Evolutionary conservation across 139 green algal species (phyloP).

Genomic region (Chlorella sp.): DNA sequence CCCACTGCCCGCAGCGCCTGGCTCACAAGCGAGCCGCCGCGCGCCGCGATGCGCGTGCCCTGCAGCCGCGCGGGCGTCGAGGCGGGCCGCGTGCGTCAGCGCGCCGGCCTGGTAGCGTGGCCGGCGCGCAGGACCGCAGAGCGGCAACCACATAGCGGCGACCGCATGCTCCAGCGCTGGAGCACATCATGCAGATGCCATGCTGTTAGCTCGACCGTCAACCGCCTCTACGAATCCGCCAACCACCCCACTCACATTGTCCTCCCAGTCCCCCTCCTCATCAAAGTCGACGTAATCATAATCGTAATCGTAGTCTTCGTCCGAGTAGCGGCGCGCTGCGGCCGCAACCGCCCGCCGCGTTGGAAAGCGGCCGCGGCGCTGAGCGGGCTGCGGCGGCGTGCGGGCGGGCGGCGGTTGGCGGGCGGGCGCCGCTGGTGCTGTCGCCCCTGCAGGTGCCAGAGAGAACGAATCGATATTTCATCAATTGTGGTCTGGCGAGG

Average conservation of each 20-base stretch:
- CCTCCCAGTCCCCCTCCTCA: constrained; percentile 35
- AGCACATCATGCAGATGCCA: background rate
- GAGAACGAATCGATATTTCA: background rate
- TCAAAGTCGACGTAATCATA: constrained; percentile 37
- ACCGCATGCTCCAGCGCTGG: background rate
- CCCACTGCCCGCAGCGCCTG: background rate
- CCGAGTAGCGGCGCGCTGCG: background rate
- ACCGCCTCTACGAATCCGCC: background rate
- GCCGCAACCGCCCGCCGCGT: background rate
- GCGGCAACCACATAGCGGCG: background rate
- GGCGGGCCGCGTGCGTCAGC: background rate
- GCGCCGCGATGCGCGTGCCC: constrained; percentile 1
- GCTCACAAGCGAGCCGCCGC: background rate
- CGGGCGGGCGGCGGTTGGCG: background rate
- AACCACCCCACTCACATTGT: constrained; percentile 3
- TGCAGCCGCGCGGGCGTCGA: background rate
- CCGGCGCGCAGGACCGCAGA: background rate
- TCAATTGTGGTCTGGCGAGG: background rate
- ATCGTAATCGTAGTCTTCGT: background rate
- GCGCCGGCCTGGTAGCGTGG: background rate
- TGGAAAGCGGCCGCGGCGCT: too few species aligned
- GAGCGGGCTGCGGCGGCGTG: background rate
- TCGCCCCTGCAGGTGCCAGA: background rate
- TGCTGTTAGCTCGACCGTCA: background rate
- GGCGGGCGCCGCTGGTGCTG: background rate